phyloP scores from a whole-genome alignment of 2,329 filamentous ascomycete species.

The Penicillium expansum region DNA sequence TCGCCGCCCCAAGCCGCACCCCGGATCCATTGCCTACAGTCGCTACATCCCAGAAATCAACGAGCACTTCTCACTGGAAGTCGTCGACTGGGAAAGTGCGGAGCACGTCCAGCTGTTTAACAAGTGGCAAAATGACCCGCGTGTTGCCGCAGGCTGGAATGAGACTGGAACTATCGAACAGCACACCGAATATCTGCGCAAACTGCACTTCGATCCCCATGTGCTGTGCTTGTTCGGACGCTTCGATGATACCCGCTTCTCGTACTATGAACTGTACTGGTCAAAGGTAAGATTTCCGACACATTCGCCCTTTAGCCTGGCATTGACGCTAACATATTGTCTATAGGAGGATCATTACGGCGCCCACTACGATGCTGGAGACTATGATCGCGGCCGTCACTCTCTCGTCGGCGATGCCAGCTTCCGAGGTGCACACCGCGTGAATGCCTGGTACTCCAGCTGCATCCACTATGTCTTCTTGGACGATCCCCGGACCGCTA shows the following conservation, averaged over 20 bases:
- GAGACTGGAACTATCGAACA: slow-evolving; percentile 73
- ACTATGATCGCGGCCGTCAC: slow-evolving; percentile 60
- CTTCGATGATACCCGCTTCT: slow-evolving; percentile 69
- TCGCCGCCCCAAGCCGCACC: slow-evolving; percentile 67
- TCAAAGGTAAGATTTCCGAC: slow-evolving; percentile 53
- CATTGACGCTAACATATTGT: slow-evolving; percentile 1
- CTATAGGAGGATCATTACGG: slow-evolving; percentile 59
- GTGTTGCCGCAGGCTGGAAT: slow-evolving; percentile 77
- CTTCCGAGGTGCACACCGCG: slow-evolving; percentile 55
- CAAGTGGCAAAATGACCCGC: slow-evolving; percentile 79
- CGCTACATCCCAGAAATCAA: slow-evolving; percentile 73
- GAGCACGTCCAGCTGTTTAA: slow-evolving; percentile 71
- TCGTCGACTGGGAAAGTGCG: slow-evolving; percentile 63
- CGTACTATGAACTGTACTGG: slow-evolving; percentile 81
- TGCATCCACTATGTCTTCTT: slow-evolving; percentile 60
- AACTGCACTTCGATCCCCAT: slow-evolving; percentile 69
- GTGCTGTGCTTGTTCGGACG: slow-evolving; percentile 66
- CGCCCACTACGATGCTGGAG: slow-evolving; percentile 55
- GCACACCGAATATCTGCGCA: slow-evolving; percentile 68
- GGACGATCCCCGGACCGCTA: slow-evolving; percentile 56
- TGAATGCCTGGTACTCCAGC: slow-evolving; percentile 58
- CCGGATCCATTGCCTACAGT: slow-evolving; percentile 71
- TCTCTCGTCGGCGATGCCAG: slow-evolving; percentile 57
- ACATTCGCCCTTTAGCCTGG: neutral
- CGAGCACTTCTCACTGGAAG: slow-evolving; percentile 75